Evolutionary conservation across 345 rosid species (phyloP), one percentile per base, ranked within the genome.

Genomic region (Murraya paniculata): DNA sequence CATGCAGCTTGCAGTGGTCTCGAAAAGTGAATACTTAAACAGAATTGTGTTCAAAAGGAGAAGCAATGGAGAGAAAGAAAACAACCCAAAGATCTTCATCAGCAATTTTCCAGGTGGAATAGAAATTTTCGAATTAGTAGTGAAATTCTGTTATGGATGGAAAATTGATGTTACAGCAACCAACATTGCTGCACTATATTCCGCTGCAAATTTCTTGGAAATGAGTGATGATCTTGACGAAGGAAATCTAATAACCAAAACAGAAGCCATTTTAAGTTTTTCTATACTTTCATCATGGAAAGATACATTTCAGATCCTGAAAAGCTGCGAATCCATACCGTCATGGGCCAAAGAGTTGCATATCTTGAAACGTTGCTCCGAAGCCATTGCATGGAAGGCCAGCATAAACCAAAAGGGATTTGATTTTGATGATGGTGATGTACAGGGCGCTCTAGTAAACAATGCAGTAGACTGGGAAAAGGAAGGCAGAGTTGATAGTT

Each of bases 141-240:
- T 88, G 50, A 84, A 82, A 55, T 89, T 87, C 84, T 89, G 92
- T 77, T 91, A 89, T 28, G 86, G 92, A 11, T 81, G 80, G 82
- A 89, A 86, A 77, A 67, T 91, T 8, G 87, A 88, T 73, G 81
- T 85, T 1, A 84, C 85, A 11, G 86, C 90, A 71, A 36, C 84
- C 61, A 89, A 84, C 68, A 73, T 88, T 3, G 90, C 85, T 45
- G 80, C 87, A n/a, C 64, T 83, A 27, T 78, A 82, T 50, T 88
- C 81, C 45, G 92, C 92, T 24, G 85, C 90, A 25, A 80, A 81
- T 84, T 88, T 88, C 85, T 74, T 89, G 77, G 91, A 89, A 83
- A 89, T 89, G 94, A 84, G 75, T 33, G 86, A 85, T 57, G 89
- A 84, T 78, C 71, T 86, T 80, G 80, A 70, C 53, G 70, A 78